Evolutionary conservation across 2,329 filamentous ascomycete genomes (phyloP).

Genomic region (Alternaria viburni): DNA sequence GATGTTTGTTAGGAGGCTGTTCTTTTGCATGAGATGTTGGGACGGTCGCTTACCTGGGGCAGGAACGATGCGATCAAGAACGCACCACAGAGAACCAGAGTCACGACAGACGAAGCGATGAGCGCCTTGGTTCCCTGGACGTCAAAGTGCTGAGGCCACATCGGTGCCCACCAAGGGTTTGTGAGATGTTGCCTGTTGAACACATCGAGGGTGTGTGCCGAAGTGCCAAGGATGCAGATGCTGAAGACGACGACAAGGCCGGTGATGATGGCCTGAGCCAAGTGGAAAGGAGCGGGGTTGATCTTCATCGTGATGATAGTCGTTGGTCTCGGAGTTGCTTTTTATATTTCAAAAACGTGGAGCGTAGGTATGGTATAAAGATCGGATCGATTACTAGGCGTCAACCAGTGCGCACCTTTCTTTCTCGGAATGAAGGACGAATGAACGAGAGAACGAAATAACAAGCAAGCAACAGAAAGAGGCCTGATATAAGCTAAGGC

Average conservation of each 20-base stretch:
- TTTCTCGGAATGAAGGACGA: slow-evolving; percentile 29
- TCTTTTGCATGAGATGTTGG: not conserved
- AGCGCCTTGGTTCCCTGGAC: slow-evolving; percentile 51
- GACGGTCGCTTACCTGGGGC: slow-evolving; percentile 36
- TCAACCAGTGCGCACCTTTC: slow-evolving; percentile 40
- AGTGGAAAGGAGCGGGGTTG: slow-evolving; percentile 46
- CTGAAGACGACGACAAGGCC: slow-evolving; percentile 49
- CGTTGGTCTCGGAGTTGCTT: not conserved
- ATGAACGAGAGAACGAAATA: slow-evolving; percentile 22
- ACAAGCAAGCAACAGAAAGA: slow-evolving; percentile 11
- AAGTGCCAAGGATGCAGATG: slow-evolving; percentile 52
- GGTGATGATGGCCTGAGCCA: slow-evolving; percentile 44
- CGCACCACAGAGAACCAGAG: slow-evolving; percentile 48
- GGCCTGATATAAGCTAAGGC: slow-evolving; percentile 22
- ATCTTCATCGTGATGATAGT: slow-evolving; percentile 38
- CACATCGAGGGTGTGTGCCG: slow-evolving; percentile 51
- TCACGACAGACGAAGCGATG: slow-evolving; percentile 48
- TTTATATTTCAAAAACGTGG: not conserved
- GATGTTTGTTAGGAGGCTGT: slow-evolving; percentile 3
- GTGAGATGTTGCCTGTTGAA: slow-evolving; percentile 51
- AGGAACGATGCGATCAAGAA: slow-evolving; percentile 45
- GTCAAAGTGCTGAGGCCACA: slow-evolving; percentile 58
- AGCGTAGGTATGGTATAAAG: slow-evolving; percentile 5
- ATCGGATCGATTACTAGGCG: slow-evolving; percentile 13
- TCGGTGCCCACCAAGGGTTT: slow-evolving; percentile 57